Evolutionary conservation across 495 filamentous ascomycete species (phyloP).

Genomic region (Chaetomium tenue): DNA sequence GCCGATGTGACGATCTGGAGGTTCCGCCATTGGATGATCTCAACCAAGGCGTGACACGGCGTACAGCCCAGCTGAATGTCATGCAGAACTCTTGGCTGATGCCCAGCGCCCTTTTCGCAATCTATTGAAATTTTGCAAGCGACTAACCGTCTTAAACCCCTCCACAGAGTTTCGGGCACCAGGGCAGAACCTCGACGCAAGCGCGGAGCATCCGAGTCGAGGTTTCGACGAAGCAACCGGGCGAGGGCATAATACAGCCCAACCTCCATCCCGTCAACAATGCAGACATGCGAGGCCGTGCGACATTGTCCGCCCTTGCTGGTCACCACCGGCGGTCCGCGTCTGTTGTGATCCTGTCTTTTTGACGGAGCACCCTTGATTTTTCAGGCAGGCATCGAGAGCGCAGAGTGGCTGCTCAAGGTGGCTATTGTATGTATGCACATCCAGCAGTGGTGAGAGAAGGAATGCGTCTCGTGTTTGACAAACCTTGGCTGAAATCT

Average conservation of each 20-base stretch:
- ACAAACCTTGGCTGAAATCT: slow-evolving; percentile 1
- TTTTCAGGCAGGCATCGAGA: neutral
- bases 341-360: slow-evolving; percentile 7
- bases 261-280: slow-evolving; percentile 5
- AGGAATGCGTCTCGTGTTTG: slow-evolving; percentile 9
- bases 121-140: slow-evolving; percentile 10
- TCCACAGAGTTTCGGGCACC: neutral
- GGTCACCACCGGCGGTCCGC: slow-evolving; percentile 4
- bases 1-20: neutral
- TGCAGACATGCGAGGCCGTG: slow-evolving; percentile 4
- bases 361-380: neutral
- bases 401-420: neutral
- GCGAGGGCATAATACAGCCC: neutral
- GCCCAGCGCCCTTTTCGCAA: neutral
- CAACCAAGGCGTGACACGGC: neutral
- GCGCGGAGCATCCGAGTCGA: slow-evolving; percentile 1
- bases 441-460: neutral
- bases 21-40: slow-evolving; percentile 17
- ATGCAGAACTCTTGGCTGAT: neutral
- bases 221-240: neutral
- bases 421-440: neutral
- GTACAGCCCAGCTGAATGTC: slow-evolving; percentile 7
- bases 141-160: neutral
- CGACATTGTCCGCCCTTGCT: slow-evolving; percentile 6
- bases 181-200: neutral